phyloP scores from a whole-genome alignment of 805 yeast genomes.

The Groenewaldozyma tartarivorans region DNA sequence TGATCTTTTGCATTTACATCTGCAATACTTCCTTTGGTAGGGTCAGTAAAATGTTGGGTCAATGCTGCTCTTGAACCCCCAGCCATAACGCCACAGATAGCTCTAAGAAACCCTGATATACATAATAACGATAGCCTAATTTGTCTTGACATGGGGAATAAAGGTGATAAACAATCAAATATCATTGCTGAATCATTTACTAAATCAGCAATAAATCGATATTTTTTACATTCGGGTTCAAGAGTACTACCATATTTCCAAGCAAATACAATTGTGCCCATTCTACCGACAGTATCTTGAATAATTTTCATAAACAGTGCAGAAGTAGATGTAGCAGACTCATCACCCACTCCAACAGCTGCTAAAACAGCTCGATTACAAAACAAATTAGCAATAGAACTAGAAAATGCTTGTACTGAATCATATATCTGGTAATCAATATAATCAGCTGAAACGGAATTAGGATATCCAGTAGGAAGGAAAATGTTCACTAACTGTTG shows the following conservation, averaged over 20 bases:
- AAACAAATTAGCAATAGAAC: conserved; percentile 25
- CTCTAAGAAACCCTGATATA: conserved; percentile 25
- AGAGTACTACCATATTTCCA: conserved; percentile 26
- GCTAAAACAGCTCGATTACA: conserved; percentile 28
- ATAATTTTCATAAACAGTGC: conserved; percentile 29
- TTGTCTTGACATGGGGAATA: conserved; percentile 18
- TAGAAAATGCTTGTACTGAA: conserved; percentile 29
- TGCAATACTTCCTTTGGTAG: conserved; percentile 25
- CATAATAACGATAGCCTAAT: conserved; percentile 21
- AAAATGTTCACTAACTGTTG: conserved; percentile 24
- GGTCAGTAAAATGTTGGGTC: conserved; percentile 29
- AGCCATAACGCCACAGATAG: conserved; percentile 30
- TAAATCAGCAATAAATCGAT: conserved; percentile 27
- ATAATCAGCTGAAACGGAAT: conserved; percentile 26
- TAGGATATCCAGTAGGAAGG: conserved; percentile 30
- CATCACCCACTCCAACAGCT: conserved; percentile 31
- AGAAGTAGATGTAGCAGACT: conserved; percentile 26
- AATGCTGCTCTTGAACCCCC: conserved; percentile 30
- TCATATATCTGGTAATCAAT: conserved; percentile 28
- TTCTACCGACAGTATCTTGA: conserved; percentile 29
- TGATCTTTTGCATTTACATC: conserved; percentile 31
- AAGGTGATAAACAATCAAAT: conserved; percentile 27
- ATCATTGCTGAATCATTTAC: conserved; percentile 27
- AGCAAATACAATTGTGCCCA: conserved; percentile 29
- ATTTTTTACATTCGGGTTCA: conserved; percentile 30